These are phyloP conservation scores for Rhizopogon roseolus DNA, from an alignment of 768 basidiomycete genomes.

Conservation along the genomic window DNA sequence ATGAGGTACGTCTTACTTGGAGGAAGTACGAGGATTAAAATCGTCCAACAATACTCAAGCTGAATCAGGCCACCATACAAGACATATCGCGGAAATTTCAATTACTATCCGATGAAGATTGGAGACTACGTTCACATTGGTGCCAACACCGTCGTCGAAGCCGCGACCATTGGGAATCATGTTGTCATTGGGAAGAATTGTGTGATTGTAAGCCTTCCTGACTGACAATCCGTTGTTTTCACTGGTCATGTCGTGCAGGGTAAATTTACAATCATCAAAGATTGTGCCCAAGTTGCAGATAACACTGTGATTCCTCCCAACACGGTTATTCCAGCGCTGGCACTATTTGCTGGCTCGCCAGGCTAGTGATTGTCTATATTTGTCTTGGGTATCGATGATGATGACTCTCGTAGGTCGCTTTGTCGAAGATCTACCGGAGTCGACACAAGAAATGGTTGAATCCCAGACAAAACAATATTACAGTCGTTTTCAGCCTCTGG, in stretches of 20 bases:
- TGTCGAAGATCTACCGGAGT: conserved; percentile 83
- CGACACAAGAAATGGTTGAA: conserved; percentile 90
- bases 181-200: conserved; percentile 96
- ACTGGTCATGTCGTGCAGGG: conserved; percentile 47
- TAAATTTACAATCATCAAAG: conserved; percentile 95
- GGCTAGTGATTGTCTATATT: conserved; percentile 41
- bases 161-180: conserved; percentile 89
- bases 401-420: conserved; percentile 55
- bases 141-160: conserved; percentile 84
- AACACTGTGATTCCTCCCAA: conserved; percentile 88
- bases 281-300: conserved; percentile 87
- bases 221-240: not conserved
- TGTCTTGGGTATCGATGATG: not conserved
- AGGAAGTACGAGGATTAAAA: not conserved
- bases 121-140: conserved; percentile 96
- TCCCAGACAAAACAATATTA: conserved; percentile 82
- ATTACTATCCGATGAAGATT: conserved; percentile 97
- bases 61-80: conserved; percentile 75
- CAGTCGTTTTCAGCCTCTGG: conserved; percentile 69
- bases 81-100: conserved; percentile 87
- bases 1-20: conserved; percentile 56
- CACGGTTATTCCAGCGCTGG: conserved; percentile 86
- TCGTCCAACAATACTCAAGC: not conserved
- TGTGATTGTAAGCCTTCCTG: conserved; percentile 63
- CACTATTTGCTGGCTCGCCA: conserved; percentile 85